A percentile compares a stretch with the other conserved stretches of the same genome.
Conservation (phyloP, 2,329 filamentous ascomycete species). For the Tolypocladium ophioglossoides region DNA sequence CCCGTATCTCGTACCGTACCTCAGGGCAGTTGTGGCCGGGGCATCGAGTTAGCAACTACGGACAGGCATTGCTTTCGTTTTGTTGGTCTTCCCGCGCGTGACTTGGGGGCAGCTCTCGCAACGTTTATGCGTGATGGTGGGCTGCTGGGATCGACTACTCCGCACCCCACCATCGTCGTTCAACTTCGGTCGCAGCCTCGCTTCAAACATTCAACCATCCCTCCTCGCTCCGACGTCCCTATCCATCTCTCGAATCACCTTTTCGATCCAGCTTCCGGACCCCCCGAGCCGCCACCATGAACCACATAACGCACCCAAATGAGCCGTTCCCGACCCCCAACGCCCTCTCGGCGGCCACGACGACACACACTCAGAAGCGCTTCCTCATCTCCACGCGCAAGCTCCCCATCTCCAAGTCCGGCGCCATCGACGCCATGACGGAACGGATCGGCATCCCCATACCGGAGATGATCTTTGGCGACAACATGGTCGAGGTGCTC, state of each 20-base stretch:
- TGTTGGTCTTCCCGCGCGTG: background rate
- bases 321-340: constrained; percentile 45
- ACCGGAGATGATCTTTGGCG: constrained; percentile 98
- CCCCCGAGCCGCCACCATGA: constrained; percentile 17
- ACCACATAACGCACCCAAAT: constrained; percentile 29
- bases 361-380: constrained; percentile 45
- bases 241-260: background rate
- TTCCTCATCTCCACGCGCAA: constrained; percentile 78
- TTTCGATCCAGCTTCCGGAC: too few species aligned
- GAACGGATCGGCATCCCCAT: constrained; percentile 71
- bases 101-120: too few species aligned
- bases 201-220: background rate
- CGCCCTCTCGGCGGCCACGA: constrained; percentile 43
- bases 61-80: too few species aligned
- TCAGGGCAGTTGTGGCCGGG: too few species aligned
- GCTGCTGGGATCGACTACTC: background rate
- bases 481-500: constrained; percentile 71
- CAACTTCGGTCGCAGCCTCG: background rate
- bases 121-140: background rate
- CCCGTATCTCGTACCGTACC: background rate
- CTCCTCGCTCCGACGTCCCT: background rate
- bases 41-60: too few species aligned
- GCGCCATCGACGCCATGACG: constrained; percentile 78
- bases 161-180: background rate
- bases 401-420: constrained; percentile 87